Conservation (phyloP, 371 early-diverging fungal species). For the Saksenaea vasiformis region DNA sequence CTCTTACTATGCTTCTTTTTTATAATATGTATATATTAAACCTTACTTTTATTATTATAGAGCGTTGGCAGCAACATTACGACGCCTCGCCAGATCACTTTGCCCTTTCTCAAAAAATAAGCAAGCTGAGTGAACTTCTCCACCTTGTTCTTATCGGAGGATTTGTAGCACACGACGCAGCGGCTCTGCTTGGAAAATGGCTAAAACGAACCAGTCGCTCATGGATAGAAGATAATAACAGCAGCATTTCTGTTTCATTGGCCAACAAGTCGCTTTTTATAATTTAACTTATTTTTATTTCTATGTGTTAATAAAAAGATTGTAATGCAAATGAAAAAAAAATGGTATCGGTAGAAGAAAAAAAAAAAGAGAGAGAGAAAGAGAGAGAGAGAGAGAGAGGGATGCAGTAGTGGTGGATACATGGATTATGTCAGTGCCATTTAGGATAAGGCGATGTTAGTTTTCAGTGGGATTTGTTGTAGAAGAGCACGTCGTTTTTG, state of each 20-base stretch:
- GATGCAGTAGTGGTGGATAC: too few relatives aligned
- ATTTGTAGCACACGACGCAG: neutral
- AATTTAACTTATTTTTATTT: too few relatives aligned
- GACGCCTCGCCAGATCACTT: neutral
- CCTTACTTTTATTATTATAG: neutral
- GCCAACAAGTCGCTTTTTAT: neutral
- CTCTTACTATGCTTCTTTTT: too few relatives aligned
- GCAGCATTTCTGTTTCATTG: neutral
- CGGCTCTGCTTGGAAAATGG: neutral
- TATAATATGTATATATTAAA: too few relatives aligned
- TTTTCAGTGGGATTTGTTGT: slow-evolving; percentile 8
- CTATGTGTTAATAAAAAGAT: too few relatives aligned
- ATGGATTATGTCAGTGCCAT: too few relatives aligned
- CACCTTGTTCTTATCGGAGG: neutral
- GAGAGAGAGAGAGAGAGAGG: too few relatives aligned
- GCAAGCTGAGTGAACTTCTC: neutral
- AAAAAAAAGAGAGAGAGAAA: too few relatives aligned
- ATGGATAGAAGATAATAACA: neutral
- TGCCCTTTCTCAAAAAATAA: neutral
- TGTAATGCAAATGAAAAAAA: too few relatives aligned
- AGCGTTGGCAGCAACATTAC: neutral
- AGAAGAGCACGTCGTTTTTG: slow-evolving; percentile 20
- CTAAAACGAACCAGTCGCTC: neutral
- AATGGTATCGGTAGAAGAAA: too few relatives aligned
- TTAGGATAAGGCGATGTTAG: too few relatives aligned